Evolutionary conservation across 2,329 filamentous ascomycete species (phyloP), one percentile per base, ranked within the genome.

Genomic region (Karstenula rhodostoma): DNA sequence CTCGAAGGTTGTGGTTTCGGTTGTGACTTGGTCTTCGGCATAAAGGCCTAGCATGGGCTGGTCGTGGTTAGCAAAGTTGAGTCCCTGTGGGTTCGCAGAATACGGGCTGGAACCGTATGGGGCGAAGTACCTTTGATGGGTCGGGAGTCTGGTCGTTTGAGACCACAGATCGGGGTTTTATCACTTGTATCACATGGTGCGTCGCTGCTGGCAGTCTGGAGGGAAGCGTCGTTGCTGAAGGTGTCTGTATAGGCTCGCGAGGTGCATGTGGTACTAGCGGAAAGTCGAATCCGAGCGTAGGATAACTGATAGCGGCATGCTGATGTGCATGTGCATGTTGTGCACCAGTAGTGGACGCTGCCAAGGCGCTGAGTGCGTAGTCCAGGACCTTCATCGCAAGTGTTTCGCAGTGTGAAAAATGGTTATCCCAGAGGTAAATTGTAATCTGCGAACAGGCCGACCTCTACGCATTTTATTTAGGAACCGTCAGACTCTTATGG

Each of bases 41-140:
- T 54, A 54, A 33, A 54, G 51, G 22, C 51, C 51, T 32, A 54
- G 48, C 48, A 51, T 51, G 32, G 48, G 48, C 48, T 51, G 48
- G 32, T 17, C 19, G n/a, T 51, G 3, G 48, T 51, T 51, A 51
- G 48, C 48, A 32, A 51, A 5, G n/a, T n/a, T 40, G 32, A 40
- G 29, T 37, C 12, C 32, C 29, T 37, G n/a, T 8, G 35, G 5
- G 15, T 35, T 50, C 29, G 48, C 32, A 50, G n/a, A 35, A 23
- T 17, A 23, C n/a, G 29, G 17, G 32, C 19, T 22, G 27, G 10
- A 35, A 33, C 12, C n/a, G 29, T 35, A 10, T 35, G 15, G 47
- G 17, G 47, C n/a, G 32, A 35, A 25, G 23, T 51, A 51, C 48
- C 48, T 51, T 51, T 51, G 48, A 51, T 13, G 33, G 9, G 48